Percentiles rank a stretch among this genome's conserved stretches.
Evolutionary conservation across 2,329 filamentous ascomycete species (phyloP).

Genomic region (Leptodontidium sp.): DNA sequence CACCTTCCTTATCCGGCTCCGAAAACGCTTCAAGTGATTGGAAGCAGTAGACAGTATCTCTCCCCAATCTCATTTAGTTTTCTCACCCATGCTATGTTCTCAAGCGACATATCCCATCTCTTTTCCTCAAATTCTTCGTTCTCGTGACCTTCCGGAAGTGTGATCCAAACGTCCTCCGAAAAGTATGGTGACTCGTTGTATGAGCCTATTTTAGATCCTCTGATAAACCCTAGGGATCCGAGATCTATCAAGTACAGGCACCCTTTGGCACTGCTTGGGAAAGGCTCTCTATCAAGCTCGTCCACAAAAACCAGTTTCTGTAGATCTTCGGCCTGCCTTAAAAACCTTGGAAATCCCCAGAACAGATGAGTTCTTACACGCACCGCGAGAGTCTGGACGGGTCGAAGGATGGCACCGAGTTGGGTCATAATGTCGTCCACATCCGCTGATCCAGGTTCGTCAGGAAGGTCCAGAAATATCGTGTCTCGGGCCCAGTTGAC

Average conservation of each 20-base stretch:
- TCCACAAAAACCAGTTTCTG: too few species aligned
- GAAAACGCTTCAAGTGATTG: too few species aligned
- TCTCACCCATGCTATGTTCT: background rate
- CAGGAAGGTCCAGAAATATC: slow-evolving; percentile 6
- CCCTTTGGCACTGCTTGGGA: too few species aligned
- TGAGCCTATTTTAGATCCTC: too few species aligned
- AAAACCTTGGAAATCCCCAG: slow-evolving; percentile 1
- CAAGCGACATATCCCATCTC: background rate
- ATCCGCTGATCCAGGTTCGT: background rate
- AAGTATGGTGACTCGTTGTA: too few species aligned
- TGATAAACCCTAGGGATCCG: too few species aligned
- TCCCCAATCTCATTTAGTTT: background rate
- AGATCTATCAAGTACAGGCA: too few species aligned
- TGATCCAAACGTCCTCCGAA: too few species aligned
- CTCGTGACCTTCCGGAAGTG: too few species aligned
- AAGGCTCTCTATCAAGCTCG: too few species aligned
- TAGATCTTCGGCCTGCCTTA: background rate
- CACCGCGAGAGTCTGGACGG: background rate
- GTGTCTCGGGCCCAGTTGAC: background rate
- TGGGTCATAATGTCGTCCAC: background rate
- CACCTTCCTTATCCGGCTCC: too few species aligned
- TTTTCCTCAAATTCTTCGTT: too few species aligned
- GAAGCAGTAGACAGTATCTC: background rate
- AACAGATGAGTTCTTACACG: slow-evolving; percentile 1
- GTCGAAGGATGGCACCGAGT: background rate